Evolutionary conservation across 1,139 yeast species (phyloP), one percentile per base, ranked within the genome.

Genomic region (Magnusiomyces suaveolens): DNA sequence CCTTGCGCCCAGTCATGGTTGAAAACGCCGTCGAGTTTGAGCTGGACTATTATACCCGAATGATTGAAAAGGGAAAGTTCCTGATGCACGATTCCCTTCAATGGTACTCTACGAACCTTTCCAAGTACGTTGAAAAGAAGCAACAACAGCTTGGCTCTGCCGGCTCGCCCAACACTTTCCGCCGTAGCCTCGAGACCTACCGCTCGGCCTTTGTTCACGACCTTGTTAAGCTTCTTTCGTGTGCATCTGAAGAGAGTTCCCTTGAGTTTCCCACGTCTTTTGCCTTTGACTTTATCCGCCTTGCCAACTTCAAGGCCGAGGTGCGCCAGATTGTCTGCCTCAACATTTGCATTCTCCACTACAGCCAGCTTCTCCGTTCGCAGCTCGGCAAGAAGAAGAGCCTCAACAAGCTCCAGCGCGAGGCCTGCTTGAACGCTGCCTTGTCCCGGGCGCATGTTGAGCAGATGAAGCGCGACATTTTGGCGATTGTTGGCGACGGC

Each of bases 1-100:
- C 88, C 29, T 74, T 89, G 55, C 78, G 96, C 64, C 95, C 96
- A 1, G 85, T 87, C n/a, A 75, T 90, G 53, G 81, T 89, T 59
- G 92, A 88, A 63, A 86, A 95, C 26, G 95, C 96, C 1, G 84
- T 86, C n/a, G 92, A 87, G 61, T 87, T 90, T 65, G 97, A 90
- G 71, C 84, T 82, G 62, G 95, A 87, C 67, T 89, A 88, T 69
- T 88, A 88, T 69, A 79, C 78, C 59, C 88, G 86, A 63, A 75
- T 87, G 64, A 78, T 87, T 57, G 71, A 74, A 52, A 83, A 82
- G 61, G 79, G 83, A 59, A 86, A 85, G 67, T 75, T 86, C 54
- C 82, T 83, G 63, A 75, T 87, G 54, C 67, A 75, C 23, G 84
- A 84, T 62, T 82, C 92, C 2, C 73, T 85, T 57, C 74, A 74